These are phyloP conservation scores for Cardamine occulta DNA, from an alignment of 345 rosid species.

Conservation along the genomic window DNA sequence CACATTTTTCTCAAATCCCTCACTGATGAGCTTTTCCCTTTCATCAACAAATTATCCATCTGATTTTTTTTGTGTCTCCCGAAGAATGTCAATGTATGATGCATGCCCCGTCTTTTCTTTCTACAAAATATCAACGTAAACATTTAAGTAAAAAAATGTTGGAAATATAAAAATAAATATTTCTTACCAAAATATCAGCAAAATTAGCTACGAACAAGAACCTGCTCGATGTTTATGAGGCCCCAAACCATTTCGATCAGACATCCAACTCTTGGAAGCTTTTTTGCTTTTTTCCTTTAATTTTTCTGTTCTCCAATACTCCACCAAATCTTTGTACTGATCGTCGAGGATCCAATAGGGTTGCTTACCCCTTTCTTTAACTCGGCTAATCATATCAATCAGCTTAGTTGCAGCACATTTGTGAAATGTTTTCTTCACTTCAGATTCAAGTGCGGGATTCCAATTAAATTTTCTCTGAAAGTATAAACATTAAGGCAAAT, in stretches of 20 bases:
- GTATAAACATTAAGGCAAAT: not conserved
- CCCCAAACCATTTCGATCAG: slow-evolving; percentile 10
- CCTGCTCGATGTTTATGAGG: not conserved
- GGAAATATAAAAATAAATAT: not conserved
- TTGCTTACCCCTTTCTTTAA: not conserved
- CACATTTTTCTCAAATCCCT: not conserved
- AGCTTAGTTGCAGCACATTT: not conserved
- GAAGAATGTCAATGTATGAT: slow-evolving; percentile 16
- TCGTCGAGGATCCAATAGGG: not conserved
- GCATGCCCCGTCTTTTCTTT: not conserved
- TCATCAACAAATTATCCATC: slow-evolving; percentile 19
- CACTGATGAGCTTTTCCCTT: not conserved
- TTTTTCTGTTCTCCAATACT: not conserved
- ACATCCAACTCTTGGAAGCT: slow-evolving; percentile 6
- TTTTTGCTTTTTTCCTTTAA: slow-evolving; percentile 1
- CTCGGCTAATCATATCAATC: not conserved
- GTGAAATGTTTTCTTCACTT: not conserved
- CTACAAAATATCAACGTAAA: not conserved
- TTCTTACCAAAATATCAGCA: not conserved
- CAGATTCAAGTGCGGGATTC: not conserved
- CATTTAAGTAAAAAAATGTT: not conserved
- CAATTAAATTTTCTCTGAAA: not conserved
- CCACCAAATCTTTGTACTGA: not conserved
- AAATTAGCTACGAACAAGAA: slow-evolving; percentile 9
- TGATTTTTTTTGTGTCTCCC: not conserved